Conservation (phyloP, 805 yeast genomes). For the Torulaspora delbrueckii region DNA sequence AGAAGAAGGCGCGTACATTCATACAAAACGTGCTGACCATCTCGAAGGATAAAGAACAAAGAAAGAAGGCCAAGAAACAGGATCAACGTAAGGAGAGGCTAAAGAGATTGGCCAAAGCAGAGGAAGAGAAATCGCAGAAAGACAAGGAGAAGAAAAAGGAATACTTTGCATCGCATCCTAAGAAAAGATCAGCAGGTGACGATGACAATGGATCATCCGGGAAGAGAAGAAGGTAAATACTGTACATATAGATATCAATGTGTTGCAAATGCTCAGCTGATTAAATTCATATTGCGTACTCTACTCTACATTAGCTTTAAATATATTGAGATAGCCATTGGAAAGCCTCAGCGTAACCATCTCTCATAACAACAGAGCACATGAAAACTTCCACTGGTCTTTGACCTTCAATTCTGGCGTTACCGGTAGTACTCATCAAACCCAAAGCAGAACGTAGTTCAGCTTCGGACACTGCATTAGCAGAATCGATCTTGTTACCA, state of each 20-base stretch:
- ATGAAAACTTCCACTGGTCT: constrained; percentile 95
- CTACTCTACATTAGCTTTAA: constrained; percentile 32
- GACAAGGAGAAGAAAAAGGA: constrained; percentile 85
- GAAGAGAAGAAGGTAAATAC: constrained; percentile 10
- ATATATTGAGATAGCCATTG: constrained; percentile 97
- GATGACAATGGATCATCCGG: constrained; percentile 25
- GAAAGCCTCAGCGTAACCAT: constrained; percentile 97
- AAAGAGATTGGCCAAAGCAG: constrained; percentile 70
- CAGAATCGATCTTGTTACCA: constrained; percentile 95
- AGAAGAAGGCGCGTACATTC: constrained; percentile 85
- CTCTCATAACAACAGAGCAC: constrained; percentile 98
- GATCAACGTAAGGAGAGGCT: constrained; percentile 71
- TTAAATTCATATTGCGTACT: neutral
- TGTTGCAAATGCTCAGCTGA: neutral
- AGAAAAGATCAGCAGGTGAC: constrained; percentile 45
- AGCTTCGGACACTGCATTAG: constrained; percentile 90
- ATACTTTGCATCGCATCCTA: constrained; percentile 67
- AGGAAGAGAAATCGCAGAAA: constrained; percentile 64
- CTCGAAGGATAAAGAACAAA: constrained; percentile 77
- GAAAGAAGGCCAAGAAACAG: constrained; percentile 65
- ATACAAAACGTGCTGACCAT: constrained; percentile 83
- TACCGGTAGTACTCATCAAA: constrained; percentile 85
- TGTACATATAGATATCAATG: constrained; percentile 1
- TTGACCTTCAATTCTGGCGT: constrained; percentile 59
- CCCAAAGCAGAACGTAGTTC: constrained; percentile 90